Conservation (phyloP, 495 filamentous ascomycete species). For the Aspergillus cavernicola region DNA sequence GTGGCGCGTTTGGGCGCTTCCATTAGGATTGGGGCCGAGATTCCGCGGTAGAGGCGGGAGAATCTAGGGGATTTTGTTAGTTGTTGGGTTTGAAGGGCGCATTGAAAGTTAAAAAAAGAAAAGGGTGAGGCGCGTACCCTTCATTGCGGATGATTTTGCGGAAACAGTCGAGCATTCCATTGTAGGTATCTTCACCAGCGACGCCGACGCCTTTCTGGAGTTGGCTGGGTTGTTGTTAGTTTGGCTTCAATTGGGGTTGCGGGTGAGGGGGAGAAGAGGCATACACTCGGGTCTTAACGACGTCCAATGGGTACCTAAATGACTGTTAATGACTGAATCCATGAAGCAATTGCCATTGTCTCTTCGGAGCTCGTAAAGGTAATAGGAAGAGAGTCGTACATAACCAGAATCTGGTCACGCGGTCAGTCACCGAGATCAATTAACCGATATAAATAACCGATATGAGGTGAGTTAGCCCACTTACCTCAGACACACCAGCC, state of each 20-base stretch:
- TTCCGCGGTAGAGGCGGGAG: conserved; percentile 91
- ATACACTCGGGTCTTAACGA: conserved; percentile 97
- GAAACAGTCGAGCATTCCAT: conserved; percentile 97
- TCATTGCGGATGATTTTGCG: conserved; percentile 92
- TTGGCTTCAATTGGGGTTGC: background rate
- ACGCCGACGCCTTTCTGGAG: conserved; percentile 67
- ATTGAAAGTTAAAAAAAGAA: background rate
- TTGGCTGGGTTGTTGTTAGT: conserved; percentile 52
- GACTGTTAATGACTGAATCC: conserved; percentile 4
- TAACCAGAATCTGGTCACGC: conserved; percentile 69
- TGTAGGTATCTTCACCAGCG: conserved; percentile 76
- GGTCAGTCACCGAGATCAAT: conserved; percentile 5
- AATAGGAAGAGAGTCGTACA: conserved; percentile 53
- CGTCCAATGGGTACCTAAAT: conserved; percentile 86
- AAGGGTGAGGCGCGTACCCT: conserved; percentile 61
- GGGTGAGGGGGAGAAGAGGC: conserved; percentile 25
- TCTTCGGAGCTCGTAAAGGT: background rate
- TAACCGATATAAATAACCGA: conserved; percentile 3
- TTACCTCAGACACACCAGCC: conserved; percentile 87
- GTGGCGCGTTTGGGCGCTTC: conserved; percentile 97
- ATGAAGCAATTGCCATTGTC: background rate
- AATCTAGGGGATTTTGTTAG: conserved; percentile 46
- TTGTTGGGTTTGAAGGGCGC: background rate
- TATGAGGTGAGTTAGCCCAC: conserved; percentile 19
- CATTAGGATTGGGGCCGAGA: conserved; percentile 94